Percentiles rank a stretch among this genome's conserved stretches.
Conservation (phyloP, 2,329 filamentous ascomycete species). For the Trichoderma afroharzianum region DNA sequence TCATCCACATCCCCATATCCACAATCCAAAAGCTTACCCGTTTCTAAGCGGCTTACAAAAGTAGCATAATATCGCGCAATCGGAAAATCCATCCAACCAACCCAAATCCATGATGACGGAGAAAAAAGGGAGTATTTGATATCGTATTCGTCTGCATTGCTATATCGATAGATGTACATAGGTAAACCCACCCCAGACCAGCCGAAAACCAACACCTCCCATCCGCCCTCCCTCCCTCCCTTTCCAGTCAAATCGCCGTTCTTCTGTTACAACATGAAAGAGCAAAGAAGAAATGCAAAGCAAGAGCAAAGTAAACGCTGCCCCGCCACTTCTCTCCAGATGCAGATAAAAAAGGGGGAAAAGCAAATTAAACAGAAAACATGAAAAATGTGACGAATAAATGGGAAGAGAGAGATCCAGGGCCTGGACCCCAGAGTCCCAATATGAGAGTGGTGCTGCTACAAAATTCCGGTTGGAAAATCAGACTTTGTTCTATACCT, state of each 20-base stretch:
- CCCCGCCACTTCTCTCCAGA: neutral
- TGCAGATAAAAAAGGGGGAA: neutral
- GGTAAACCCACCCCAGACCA: neutral
- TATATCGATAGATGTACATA: slow-evolving; percentile 6
- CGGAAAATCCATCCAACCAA: neutral
- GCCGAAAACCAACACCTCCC: neutral
- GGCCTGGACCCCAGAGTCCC: neutral
- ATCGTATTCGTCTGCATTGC: neutral
- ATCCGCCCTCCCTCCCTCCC: neutral
- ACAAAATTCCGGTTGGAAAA: neutral
- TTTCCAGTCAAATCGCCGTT: neutral
- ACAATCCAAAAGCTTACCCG: neutral
- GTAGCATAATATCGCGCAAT: neutral
- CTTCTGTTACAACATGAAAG: neutral
- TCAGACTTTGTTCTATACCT: neutral
- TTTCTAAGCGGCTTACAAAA: neutral
- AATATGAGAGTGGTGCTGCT: slow-evolving; percentile 1
- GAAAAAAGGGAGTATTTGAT: neutral
- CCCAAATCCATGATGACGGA: neutral
- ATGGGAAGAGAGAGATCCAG: neutral
- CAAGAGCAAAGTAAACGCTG: neutral
- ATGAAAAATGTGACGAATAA: neutral
- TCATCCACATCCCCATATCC: neutral
- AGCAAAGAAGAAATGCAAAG: neutral
- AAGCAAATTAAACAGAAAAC: neutral